Evolutionary conservation across 2,329 filamentous ascomycete genomes (phyloP).

Genomic region (Fonsecaea monophora): DNA sequence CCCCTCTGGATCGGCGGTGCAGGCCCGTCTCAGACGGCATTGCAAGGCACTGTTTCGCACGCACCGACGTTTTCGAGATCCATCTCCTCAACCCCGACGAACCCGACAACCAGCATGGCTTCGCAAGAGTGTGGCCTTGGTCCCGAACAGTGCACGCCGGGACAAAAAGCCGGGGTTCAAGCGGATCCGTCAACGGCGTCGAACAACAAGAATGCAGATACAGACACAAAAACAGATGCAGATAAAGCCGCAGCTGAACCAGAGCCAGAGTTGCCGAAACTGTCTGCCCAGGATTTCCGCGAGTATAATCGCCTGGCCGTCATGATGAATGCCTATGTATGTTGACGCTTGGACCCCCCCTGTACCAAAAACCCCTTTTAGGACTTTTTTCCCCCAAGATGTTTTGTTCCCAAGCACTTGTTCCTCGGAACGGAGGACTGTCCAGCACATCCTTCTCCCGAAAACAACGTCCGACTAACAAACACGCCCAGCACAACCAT

Average conservation of each 20-base stretch:
- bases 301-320: slow-evolving; percentile 42
- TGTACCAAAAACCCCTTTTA: neutral
- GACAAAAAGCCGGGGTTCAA: neutral
- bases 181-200: neutral
- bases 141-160: neutral
- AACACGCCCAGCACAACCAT: slow-evolving; percentile 67
- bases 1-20: neutral
- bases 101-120: slow-evolving; percentile 1
- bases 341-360: slow-evolving; percentile 39
- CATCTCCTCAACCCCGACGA: neutral
- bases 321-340: slow-evolving; percentile 66
- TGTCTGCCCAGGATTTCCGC: slow-evolving; percentile 71
- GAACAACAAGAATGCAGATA: neutral
- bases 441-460: too few species aligned
- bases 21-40: neutral
- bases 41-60: neutral
- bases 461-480: neutral
- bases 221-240: too few species aligned
- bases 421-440: too few species aligned
- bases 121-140: slow-evolving; percentile 2
- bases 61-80: neutral
- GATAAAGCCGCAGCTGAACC: neutral
- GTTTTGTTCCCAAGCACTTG: too few species aligned
- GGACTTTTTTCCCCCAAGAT: too few species aligned
- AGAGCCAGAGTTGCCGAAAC: slow-evolving; percentile 61